A percentile compares a stretch with the other conserved stretches of the same genome.
Conservation (phyloP, 129 eudicot species). For the Helianthus tuberosus region DNA sequence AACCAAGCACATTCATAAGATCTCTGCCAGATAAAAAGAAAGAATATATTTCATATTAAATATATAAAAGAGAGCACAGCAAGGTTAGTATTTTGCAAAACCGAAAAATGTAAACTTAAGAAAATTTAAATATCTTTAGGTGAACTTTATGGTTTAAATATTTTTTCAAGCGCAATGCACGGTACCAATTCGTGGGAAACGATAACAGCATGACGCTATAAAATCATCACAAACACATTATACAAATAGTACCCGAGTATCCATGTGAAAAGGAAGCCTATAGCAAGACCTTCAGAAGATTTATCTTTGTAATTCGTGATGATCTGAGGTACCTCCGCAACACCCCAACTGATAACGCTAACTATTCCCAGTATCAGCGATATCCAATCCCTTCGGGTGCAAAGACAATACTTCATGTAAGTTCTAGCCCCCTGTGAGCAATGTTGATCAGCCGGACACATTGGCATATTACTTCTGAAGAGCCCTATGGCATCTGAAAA, state of each 20-base stretch:
- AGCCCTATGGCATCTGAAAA: conserved; percentile 40
- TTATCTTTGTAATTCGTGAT: conserved; percentile 64
- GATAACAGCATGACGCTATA: neutral
- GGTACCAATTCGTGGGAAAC: conserved; percentile 3
- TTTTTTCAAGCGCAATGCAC: neutral
- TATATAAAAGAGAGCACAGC: neutral
- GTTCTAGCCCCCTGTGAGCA: conserved; percentile 63
- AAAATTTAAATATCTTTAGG: neutral
- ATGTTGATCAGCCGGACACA: conserved; percentile 49
- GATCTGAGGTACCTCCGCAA: conserved; percentile 82
- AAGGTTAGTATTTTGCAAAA: conserved; percentile 1
- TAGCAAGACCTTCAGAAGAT: conserved; percentile 77
- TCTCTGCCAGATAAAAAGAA: conserved; percentile 55
- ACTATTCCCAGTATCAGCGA: conserved; percentile 59
- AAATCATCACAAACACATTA: neutral
- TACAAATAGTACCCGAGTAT: conserved; percentile 51
- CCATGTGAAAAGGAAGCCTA: conserved; percentile 71
- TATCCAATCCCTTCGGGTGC: conserved; percentile 54
- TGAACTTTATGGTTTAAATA: neutral
- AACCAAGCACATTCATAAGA: conserved; percentile 71
- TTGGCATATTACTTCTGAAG: conserved; percentile 35
- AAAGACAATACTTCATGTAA: conserved; percentile 58
- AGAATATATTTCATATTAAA: too few species aligned
- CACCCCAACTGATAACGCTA: conserved; percentile 78
- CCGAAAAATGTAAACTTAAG: neutral